Base-by-base conservation (phyloP, 1,284 basidiomycete genomes). In the Apiotrichum akiyoshidainum region DNA sequence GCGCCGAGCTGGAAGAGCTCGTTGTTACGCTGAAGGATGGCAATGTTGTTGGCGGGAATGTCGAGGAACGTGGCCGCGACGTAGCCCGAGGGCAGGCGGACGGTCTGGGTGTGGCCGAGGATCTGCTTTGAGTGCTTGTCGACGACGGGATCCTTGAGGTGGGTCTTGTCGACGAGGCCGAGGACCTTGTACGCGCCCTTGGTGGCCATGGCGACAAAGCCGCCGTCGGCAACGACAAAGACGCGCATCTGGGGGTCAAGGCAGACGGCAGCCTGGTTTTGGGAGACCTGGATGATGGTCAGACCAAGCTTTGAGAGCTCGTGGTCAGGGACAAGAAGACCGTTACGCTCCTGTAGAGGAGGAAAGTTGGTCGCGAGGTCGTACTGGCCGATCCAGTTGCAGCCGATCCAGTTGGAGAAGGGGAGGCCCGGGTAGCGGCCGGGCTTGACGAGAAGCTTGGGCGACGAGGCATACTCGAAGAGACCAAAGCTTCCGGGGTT, bases 231-330 rank as follows among this genome's bases (percentile, higher is more conserved):
- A 26, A 61, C 57, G 37, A 61, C 60, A 31, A 61, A 61, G 10
- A 61, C 60, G 21, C 57, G 55, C 50, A 50, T 58, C 41, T 58
- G 56, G 11, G 60, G 60, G 47, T 61, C 60, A 48, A 61, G 49
- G 39, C 60, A 61, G 2, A 61, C 60, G 2, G 60, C 60, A 0
- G 60, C 60, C 54, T 61, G 60, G 49, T 61, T 61, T 50, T 61
- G 60, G 39, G 60, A 52, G 12, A 61, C 60, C 44, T 61, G 60
- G 2, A 61, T 54, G 19, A 61, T 53, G 14, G 60, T 61, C 10
- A 61, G 50, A 37, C 60, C 60, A 9, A 61, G 60, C 22, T 52
- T 55, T 39, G 46, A 47, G 5, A 61, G 56, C 31, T 45, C 21
- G 46, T 37, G 22, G 50, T 61, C 51, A 12, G 60, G 50, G 12